Evolutionary conservation across 192 early-diverging fungal genomes (phyloP).

Genomic region (Coemansia pectinata): DNA sequence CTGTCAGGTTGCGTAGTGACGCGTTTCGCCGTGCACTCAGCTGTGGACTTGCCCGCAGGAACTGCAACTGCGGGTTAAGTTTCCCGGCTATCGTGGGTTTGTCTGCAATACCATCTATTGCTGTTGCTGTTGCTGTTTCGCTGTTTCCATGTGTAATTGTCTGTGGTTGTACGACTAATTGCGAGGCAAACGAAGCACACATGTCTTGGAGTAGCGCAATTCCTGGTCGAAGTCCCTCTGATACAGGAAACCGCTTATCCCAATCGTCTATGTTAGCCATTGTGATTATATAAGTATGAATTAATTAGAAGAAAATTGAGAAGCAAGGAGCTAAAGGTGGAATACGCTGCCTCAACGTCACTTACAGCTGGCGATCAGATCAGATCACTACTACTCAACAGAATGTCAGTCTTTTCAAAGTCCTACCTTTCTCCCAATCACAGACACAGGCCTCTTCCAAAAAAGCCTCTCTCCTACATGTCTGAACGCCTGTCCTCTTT

Average conservation of each 20-base stretch:
- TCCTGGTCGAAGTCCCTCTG: neutral
- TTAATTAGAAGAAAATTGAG: slow-evolving; percentile 62
- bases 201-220: slow-evolving; percentile 22
- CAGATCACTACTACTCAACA: no score
- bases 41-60: slow-evolving; percentile 14
- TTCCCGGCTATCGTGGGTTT: neutral
- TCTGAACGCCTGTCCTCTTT: neutral
- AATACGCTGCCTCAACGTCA: neutral
- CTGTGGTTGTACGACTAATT: slow-evolving; percentile 4
- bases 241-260: slow-evolving; percentile 21
- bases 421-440: no score
- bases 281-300: slow-evolving; percentile 48
- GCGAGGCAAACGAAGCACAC: slow-evolving; percentile 7
- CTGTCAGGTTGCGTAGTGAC: slow-evolving; percentile 24
- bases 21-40: slow-evolving; percentile 28
- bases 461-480: neutral
- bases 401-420: no score
- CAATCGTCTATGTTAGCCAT: slow-evolving; percentile 18
- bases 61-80: slow-evolving; percentile 10
- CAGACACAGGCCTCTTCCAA: no score
- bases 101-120: neutral
- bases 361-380: neutral
- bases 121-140: neutral
- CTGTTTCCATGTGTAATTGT: neutral
- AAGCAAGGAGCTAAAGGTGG: neutral